phyloP scores from a whole-genome alignment of 2,329 filamentous ascomycete genomes.

The Paradendryphiella salina region DNA sequence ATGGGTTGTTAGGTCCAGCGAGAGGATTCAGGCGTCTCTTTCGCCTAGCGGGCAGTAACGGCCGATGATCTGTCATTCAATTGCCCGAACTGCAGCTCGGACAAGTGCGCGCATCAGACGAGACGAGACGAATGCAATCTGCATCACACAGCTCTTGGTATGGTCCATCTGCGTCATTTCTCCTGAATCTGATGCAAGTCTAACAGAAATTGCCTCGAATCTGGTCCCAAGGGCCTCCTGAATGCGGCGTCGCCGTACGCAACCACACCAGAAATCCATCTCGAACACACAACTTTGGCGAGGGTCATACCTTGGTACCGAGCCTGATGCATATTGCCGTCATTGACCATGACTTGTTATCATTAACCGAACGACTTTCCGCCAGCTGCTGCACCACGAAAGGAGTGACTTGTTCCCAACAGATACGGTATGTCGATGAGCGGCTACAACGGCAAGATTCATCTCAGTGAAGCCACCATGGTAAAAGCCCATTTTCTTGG shows the following conservation, averaged over 20 bases:
- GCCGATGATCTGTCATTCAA: conserved; percentile 10
- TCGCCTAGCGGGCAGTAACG: not conserved
- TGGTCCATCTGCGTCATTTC: conserved; percentile 6
- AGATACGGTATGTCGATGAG: not conserved
- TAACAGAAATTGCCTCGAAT: not conserved
- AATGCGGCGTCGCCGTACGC: not conserved
- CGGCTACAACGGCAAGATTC: not conserved
- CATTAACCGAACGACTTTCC: conserved; percentile 3
- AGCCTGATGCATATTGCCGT: conserved; percentile 4
- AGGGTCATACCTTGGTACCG: not conserved
- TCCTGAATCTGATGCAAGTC: conserved; percentile 2
- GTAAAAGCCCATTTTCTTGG: not conserved
- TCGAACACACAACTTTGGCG: not conserved
- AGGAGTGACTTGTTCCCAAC: not conserved
- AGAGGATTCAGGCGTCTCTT: conserved; percentile 1
- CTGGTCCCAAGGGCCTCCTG: not conserved
- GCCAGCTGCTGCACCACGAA: conserved; percentile 1
- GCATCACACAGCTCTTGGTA: not conserved
- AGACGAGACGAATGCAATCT: conserved; percentile 5
- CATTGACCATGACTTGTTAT: conserved; percentile 1
- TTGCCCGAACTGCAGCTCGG: conserved; percentile 4
- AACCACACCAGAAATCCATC: not conserved
- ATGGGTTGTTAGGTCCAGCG: conserved; percentile 3
- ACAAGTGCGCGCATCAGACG: not conserved
- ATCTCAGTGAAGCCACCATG: not conserved